Percentiles rank a stretch among this genome's conserved stretches.
These are phyloP conservation scores for Pharnaceum exiguum DNA, from an alignment of 148 eudicot species.

Conservation along the genomic window DNA sequence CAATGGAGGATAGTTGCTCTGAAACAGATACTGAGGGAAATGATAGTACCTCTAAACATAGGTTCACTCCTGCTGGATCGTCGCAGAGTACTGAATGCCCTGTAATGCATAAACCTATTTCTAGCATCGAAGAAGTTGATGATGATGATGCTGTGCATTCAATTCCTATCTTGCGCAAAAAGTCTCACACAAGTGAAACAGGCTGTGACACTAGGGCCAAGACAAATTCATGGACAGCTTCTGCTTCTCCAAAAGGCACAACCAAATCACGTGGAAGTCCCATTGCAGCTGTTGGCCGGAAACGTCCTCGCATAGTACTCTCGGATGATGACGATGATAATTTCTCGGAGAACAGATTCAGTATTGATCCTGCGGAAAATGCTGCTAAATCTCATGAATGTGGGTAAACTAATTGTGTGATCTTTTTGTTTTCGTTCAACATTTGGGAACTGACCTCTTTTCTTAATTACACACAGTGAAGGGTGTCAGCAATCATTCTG, in stretches of 20 bases:
- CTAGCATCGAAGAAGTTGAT: constrained; percentile 25
- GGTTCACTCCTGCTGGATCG: constrained; percentile 38
- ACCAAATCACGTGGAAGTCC: constrained; percentile 48
- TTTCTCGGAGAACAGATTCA: constrained; percentile 27
- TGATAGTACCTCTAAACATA: constrained; percentile 27
- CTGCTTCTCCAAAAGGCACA: constrained; percentile 29
- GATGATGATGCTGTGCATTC: constrained; percentile 54
- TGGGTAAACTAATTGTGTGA: constrained; percentile 26
- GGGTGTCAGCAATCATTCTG: constrained; percentile 21
- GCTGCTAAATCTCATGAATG: constrained; percentile 71
- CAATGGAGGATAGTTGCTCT: constrained; percentile 54
- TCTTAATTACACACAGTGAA: constrained; percentile 48
- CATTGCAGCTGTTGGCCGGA: constrained; percentile 43
- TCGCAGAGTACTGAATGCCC: constrained; percentile 25
- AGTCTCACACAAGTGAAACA: constrained; percentile 26
- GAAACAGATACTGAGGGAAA: constrained; percentile 77
- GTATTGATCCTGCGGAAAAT: constrained; percentile 29
- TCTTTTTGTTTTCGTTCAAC: background rate
- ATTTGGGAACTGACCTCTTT: constrained; percentile 12
- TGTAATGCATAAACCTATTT: constrained; percentile 19
- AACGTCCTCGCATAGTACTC: constrained; percentile 67
- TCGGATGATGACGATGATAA: constrained; percentile 84
- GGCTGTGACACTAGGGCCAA: constrained; percentile 13
- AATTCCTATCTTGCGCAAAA: constrained; percentile 27
- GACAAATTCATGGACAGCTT: constrained; percentile 25